Evolutionary conservation across 164 flowering plant species (phyloP).

Genomic region (Vitis amurensis): DNA sequence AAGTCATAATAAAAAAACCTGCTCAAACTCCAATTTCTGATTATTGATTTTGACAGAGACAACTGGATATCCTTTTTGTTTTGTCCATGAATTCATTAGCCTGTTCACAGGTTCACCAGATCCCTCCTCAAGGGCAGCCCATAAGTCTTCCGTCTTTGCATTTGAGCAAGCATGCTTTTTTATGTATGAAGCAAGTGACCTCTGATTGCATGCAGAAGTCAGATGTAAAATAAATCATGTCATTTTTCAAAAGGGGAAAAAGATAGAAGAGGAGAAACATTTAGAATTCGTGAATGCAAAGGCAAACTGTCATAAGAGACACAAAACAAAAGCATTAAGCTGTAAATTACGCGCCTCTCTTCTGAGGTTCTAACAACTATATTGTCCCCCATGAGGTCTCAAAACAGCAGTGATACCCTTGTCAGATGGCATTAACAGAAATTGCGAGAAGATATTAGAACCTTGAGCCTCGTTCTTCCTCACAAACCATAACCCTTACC

Average conservation of each 20-base stretch:
- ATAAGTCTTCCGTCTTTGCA: slow-evolving; percentile 93
- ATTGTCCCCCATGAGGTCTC: no score
- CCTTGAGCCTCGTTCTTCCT: no score
- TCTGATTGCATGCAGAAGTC: slow-evolving; percentile 37
- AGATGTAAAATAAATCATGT: slow-evolving; percentile 4
- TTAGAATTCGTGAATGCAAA: not conserved
- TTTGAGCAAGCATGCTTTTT: slow-evolving; percentile 75
- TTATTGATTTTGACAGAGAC: slow-evolving; percentile 63
- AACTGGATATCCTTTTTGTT: slow-evolving; percentile 95
- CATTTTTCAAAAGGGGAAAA: not conserved
- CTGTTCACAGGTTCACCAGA: slow-evolving; percentile 88
- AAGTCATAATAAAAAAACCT: slow-evolving; percentile 43
- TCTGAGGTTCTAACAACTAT: no score
- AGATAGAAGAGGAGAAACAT: not conserved
- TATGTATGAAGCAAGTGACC: slow-evolving; percentile 80
- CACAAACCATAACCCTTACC: no score
- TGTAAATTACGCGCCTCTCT: no score
- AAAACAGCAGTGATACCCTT: no score
- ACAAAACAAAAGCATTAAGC: not conserved
- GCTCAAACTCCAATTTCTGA: slow-evolving; percentile 76
- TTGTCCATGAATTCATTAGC: slow-evolving; percentile 94
- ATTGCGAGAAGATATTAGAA: no score
- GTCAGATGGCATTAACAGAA: no score
- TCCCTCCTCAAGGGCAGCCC: slow-evolving; percentile 88
- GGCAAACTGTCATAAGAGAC: not conserved